Evolutionary conservation across 257 asterid genomes (phyloP), one percentile per base, ranked within the genome.

Genomic region (Henckelia pumila): DNA sequence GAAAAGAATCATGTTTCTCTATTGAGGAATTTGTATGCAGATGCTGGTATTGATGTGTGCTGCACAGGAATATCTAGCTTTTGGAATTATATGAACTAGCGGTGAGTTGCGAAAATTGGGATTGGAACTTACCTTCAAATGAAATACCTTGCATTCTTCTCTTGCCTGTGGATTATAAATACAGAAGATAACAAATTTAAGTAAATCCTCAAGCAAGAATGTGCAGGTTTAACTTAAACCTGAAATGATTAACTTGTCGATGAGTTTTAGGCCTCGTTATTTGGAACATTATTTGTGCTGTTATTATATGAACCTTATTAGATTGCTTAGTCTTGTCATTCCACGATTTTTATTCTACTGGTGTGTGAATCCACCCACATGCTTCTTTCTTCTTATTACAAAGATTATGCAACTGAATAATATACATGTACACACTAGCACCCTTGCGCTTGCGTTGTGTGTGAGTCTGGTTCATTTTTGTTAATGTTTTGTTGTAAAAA

Each of bases 51-150:
- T 47, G 55, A 47, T 0, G 50, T 40, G 14, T n/a, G n/a, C 17
- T 40, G 50, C 50, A 17, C 55, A 17, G 8, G 16, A 47, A 17
- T 47, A 16, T 47, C 8, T 47, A 16, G 55, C 20, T 16, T 47
- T 47, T 17, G 55, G 5, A 47, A 47, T 47, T 47, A 1, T 47
- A 47, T 47, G 61, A 37, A 64, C 11, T 56, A 56, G 60, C 30
- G 25, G 61, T 14, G 25, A 47, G 55, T 47, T 47, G 20, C 55
- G 60, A 61, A 61, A 62, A 25, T 61, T 80, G 25, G 66, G 71
- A 59, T 58, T 7, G 58, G 25, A 80, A 44, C 55, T 67, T 74
- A 81, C 86, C 86, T 78, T 81, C 66, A 81, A 70, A 67, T 63
- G 24, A 61, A 81, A 78, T 37, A 26, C 70, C 77, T 70, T 75